phyloP scores from a whole-genome alignment of 768 basidiomycete species.

The Xanthoconium stramineum region DNA sequence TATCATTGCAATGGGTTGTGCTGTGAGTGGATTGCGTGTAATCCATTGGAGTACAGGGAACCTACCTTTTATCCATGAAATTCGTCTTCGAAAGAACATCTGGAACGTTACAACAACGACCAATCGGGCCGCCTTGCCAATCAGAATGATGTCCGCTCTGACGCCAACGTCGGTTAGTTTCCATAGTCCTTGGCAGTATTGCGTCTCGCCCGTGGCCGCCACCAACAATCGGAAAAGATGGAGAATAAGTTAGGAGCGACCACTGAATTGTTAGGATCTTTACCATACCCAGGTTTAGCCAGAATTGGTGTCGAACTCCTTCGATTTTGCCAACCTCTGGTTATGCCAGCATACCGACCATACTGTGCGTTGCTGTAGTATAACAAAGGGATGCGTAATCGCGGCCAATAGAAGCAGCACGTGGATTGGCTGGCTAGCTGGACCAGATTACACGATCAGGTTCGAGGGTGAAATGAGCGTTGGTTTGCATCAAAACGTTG shows the following conservation, averaged over 20 bases:
- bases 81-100: background rate
- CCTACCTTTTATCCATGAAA: conserved; percentile 12
- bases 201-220: too few species aligned
- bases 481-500: conserved; percentile 11
- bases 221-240: too few species aligned
- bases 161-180: too few species aligned
- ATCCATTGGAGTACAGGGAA: background rate
- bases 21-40: background rate
- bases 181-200: too few species aligned
- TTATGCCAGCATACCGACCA: background rate
- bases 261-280: background rate
- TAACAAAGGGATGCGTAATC: background rate
- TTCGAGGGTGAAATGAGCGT: background rate
- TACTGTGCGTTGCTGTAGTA: background rate
- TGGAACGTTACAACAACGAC: background rate
- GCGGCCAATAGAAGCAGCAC: background rate
- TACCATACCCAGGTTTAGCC: background rate
- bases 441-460: background rate
- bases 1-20: background rate
- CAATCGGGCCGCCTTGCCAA: conserved; percentile 6
- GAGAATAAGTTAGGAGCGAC: too few species aligned
- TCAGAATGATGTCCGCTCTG: background rate
- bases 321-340: conserved; percentile 9
- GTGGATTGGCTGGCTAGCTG: background rate
- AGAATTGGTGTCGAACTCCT: background rate